Conservation (phyloP, 2,329 filamentous ascomycete species). For the Xenoacremonium recifei region DNA sequence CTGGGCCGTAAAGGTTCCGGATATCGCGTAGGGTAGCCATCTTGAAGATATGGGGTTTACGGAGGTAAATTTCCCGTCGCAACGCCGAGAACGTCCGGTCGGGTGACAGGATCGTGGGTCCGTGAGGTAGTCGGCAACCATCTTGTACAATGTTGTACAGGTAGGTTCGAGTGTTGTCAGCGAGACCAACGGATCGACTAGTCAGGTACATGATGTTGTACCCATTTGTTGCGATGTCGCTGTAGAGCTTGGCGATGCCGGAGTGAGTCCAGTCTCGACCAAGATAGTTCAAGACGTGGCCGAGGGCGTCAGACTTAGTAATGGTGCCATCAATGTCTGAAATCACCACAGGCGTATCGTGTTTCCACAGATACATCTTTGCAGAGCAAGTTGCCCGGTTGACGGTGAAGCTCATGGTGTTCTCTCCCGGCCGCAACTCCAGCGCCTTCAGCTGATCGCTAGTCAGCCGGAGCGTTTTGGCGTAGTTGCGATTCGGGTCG, state of each 20-base stretch:
- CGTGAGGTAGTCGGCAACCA: constrained; percentile 78
- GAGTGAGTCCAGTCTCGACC: constrained; percentile 97
- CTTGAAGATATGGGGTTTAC: constrained; percentile 98
- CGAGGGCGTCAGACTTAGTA: constrained; percentile 92
- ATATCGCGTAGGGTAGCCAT: constrained; percentile 98
- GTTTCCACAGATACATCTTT: constrained; percentile 90
- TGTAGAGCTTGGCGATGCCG: constrained; percentile 95
- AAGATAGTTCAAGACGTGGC: constrained; percentile 94
- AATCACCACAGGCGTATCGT: constrained; percentile 91
- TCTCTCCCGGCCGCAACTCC: constrained; percentile 79
- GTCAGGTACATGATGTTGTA: constrained; percentile 99
- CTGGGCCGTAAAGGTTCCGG: constrained; percentile 76
- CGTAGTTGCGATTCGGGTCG: constrained; percentile 83
- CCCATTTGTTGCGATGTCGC: constrained; percentile 89
- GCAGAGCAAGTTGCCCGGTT: constrained; percentile 91
- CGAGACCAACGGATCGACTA: constrained; percentile 87
- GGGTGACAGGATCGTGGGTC: constrained; percentile 91
- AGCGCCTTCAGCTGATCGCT: constrained; percentile 92
- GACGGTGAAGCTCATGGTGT: constrained; percentile 93
- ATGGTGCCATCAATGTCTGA: constrained; percentile 99
- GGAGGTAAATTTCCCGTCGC: constrained; percentile 86
- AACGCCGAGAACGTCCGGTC: constrained; percentile 93
- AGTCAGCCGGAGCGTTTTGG: constrained; percentile 91
- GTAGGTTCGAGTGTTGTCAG: constrained; percentile 87
- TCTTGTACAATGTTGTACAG: constrained; percentile 88